A percentile compares a stretch with the other conserved stretches of the same genome.
Conservation (phyloP, 805 yeast species). For the Ogataea degrootiae region DNA sequence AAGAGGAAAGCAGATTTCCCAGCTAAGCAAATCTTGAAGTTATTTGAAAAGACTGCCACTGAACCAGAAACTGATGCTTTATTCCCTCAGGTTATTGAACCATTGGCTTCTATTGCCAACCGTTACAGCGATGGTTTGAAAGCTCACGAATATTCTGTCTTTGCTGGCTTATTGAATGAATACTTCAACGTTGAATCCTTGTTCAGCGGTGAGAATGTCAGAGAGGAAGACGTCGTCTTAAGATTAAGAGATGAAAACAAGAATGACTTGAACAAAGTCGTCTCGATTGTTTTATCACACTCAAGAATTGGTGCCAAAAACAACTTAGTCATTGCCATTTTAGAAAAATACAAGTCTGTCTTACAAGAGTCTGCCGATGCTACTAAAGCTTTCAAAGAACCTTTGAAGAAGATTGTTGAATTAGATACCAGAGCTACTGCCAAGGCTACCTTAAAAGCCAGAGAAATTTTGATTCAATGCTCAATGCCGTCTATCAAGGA, state of each 20-base stretch:
- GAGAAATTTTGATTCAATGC: constrained; percentile 95
- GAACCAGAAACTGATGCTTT: constrained; percentile 45
- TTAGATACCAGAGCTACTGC: constrained; percentile 88
- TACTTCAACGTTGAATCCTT: constrained; percentile 75
- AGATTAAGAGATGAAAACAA: constrained; percentile 83
- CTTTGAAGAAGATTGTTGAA: constrained; percentile 77
- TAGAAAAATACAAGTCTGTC: constrained; percentile 75
- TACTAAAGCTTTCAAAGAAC: constrained; percentile 59
- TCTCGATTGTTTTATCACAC: constrained; percentile 75
- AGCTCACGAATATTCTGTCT: constrained; percentile 77
- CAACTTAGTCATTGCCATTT: constrained; percentile 79
- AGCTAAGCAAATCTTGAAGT: constrained; percentile 73
- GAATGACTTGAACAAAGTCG: constrained; percentile 68
- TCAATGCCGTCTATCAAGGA: constrained; percentile 94
- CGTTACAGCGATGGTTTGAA: constrained; percentile 71
- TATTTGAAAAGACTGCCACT: constrained; percentile 56
- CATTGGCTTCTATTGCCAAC: constrained; percentile 65
- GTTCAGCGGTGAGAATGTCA: constrained; percentile 68
- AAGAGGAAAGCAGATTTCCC: constrained; percentile 85
- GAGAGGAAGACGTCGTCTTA: constrained; percentile 88
- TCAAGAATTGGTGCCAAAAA: constrained; percentile 91
- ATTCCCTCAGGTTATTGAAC: constrained; percentile 59
- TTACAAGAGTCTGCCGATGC: constrained; percentile 68
- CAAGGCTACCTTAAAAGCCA: constrained; percentile 89
- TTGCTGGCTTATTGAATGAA: constrained; percentile 63